These are phyloP conservation scores for Arthromyces matolae DNA, from an alignment of 768 basidiomycete genomes.

Conservation along the genomic window DNA sequence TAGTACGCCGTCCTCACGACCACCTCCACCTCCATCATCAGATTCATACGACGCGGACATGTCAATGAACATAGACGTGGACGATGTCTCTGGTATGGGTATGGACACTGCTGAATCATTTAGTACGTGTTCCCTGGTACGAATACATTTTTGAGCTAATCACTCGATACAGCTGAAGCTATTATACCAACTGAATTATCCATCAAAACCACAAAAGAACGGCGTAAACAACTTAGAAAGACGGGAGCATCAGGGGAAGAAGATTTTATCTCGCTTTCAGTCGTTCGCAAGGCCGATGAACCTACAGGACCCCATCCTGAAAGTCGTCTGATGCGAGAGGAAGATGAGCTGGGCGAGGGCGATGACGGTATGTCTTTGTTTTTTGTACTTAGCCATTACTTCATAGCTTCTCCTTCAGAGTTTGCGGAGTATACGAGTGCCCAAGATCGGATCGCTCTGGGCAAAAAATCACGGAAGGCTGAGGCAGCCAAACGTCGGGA, in stretches of 20 bases:
- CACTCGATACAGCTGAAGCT: slow-evolving; percentile 30
- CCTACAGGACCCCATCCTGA: slow-evolving; percentile 78
- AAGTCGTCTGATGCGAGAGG: slow-evolving; percentile 78
- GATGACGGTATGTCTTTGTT: slow-evolving; percentile 66
- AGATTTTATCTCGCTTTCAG: slow-evolving; percentile 77
- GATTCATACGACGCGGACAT: slow-evolving; percentile 51
- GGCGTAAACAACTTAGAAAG: slow-evolving; percentile 63
- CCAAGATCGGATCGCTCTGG: slow-evolving; percentile 80
- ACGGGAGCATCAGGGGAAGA: slow-evolving; percentile 45
- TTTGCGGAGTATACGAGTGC: slow-evolving; percentile 86
- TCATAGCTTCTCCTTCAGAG: slow-evolving; percentile 39
- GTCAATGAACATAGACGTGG: slow-evolving; percentile 44
- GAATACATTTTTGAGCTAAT: no score
- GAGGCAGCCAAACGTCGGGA: slow-evolving; percentile 66
- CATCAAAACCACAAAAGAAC: slow-evolving; percentile 71
- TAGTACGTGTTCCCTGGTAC: slow-evolving; percentile 23
- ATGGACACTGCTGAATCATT: slow-evolving; percentile 26
- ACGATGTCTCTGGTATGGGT: slow-evolving; percentile 34
- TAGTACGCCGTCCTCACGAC: slow-evolving; percentile 60
- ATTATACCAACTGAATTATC: slow-evolving; percentile 68
- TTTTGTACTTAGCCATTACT: background rate
- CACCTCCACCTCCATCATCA: slow-evolving; percentile 27
- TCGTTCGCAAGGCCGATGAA: slow-evolving; percentile 51
- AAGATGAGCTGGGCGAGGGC: slow-evolving; percentile 84
- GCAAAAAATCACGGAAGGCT: slow-evolving; percentile 73